A percentile compares a stretch with the other conserved stretches of the same genome.
phyloP scores from a whole-genome alignment of 2,329 filamentous ascomycete genomes.

The Corniculantispora saksenae region DNA sequence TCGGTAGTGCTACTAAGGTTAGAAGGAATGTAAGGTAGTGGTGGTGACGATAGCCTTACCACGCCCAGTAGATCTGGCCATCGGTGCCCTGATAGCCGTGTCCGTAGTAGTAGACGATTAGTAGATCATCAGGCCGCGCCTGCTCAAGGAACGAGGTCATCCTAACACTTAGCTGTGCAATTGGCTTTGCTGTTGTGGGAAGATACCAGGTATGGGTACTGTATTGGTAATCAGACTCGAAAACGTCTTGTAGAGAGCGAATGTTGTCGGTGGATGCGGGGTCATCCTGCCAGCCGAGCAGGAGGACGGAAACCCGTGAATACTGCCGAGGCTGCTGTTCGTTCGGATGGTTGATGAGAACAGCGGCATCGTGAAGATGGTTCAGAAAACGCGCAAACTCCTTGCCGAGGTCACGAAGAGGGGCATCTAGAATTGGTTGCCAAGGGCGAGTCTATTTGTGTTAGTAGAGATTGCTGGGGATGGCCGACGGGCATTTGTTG shows the following conservation, averaged over 20 bases:
- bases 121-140: conserved; percentile 57
- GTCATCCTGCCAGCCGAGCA: conserved; percentile 66
- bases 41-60: conserved; percentile 45
- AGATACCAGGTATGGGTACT: conserved; percentile 62
- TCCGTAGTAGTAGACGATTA: conserved; percentile 67
- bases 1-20: conserved; percentile 33
- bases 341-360: conserved; percentile 65
- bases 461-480: no score
- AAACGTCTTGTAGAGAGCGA: conserved; percentile 54
- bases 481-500: no score
- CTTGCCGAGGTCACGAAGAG: no score
- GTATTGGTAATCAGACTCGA: conserved; percentile 62
- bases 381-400: conserved; percentile 68
- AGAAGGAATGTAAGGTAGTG: conserved; percentile 19
- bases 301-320: conserved; percentile 58
- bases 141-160: conserved; percentile 62
- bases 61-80: conserved; percentile 66
- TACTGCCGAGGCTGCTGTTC: conserved; percentile 52
- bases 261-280: conserved; percentile 54
- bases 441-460: no score
- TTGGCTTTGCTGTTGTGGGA: conserved; percentile 59
- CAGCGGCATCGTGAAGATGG: conserved; percentile 68
- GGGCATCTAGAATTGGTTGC: no score
- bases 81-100: conserved; percentile 60
- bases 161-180: conserved; percentile 61